Evolutionary conservation across 306 rosid species (phyloP).

Genomic region (Inga oerstediana): DNA sequence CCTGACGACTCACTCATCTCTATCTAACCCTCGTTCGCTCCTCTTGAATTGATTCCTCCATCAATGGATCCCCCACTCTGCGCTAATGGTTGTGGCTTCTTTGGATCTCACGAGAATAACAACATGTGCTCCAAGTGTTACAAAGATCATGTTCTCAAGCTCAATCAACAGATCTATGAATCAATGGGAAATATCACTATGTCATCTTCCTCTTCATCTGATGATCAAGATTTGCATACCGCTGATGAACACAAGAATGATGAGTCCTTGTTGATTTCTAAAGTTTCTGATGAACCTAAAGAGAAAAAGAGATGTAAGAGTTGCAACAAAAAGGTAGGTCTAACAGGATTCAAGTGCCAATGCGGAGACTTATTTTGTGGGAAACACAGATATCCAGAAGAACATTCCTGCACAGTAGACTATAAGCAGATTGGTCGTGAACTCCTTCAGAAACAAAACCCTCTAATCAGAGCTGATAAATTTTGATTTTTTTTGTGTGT

Average conservation of each 20-base stretch:
- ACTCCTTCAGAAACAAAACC: neutral
- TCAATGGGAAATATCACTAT: neutral
- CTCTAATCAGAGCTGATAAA: neutral
- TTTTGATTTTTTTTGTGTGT: too few relatives aligned
- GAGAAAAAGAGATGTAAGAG: neutral
- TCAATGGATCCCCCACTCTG: neutral
- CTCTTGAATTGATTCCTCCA: too few relatives aligned
- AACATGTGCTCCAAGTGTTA: neutral
- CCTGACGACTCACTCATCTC: too few relatives aligned
- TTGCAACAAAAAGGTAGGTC: neutral
- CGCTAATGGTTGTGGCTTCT: neutral
- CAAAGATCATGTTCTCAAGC: neutral
- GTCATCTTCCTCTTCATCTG: neutral
- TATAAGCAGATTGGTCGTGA: neutral
- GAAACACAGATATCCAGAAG: neutral
- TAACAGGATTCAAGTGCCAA: neutral
- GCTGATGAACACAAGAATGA: neutral
- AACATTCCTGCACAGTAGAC: neutral
- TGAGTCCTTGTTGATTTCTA: neutral
- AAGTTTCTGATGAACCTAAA: neutral
- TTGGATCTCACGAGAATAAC: neutral
- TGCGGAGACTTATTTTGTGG: neutral
- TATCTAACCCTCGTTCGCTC: too few relatives aligned
- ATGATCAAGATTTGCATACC: too few relatives aligned
- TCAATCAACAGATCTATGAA: neutral